A percentile compares a stretch with the other conserved stretches of the same genome.
Conservation (phyloP, 768 basidiomycete genomes). For the Pisolithus sp. region DNA sequence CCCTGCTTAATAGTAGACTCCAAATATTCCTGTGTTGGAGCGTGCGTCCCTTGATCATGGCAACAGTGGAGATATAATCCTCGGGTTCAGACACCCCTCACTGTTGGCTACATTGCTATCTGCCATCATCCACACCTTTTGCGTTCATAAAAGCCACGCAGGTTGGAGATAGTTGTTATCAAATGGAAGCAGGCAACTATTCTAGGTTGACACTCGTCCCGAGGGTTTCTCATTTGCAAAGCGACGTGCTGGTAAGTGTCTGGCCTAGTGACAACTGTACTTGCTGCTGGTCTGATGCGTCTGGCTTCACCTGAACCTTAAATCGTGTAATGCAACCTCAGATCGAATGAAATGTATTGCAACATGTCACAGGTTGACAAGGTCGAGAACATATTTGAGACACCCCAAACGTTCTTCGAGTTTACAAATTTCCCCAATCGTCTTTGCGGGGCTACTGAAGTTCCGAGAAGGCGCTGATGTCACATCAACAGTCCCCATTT, state of each 20-base stretch:
- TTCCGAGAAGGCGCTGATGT: neutral
- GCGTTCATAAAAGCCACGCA: too few relatives aligned
- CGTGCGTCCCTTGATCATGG: neutral
- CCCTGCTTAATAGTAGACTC: neutral
- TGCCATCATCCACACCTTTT: neutral
- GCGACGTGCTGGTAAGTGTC: neutral
- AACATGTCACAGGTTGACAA: neutral
- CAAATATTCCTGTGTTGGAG: too few relatives aligned
- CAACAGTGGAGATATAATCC: neutral
- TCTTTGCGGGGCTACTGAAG: neutral
- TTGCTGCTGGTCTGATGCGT: neutral
- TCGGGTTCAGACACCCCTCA: neutral
- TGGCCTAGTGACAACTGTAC: neutral
- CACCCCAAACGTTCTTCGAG: neutral
- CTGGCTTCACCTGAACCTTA: neutral
- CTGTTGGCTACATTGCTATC: neutral
- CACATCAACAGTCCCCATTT: neutral
- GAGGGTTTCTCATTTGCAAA: slow-evolving; percentile 1
- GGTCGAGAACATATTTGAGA: neutral
- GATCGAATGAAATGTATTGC: neutral
- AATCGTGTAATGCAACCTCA: neutral
- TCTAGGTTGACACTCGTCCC: neutral
- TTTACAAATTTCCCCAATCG: neutral
- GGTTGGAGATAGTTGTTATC: neutral
- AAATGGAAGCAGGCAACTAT: neutral